Base-by-base conservation (phyloP, 371 early-diverging fungal species). In the Mortierella sp. region DNA sequence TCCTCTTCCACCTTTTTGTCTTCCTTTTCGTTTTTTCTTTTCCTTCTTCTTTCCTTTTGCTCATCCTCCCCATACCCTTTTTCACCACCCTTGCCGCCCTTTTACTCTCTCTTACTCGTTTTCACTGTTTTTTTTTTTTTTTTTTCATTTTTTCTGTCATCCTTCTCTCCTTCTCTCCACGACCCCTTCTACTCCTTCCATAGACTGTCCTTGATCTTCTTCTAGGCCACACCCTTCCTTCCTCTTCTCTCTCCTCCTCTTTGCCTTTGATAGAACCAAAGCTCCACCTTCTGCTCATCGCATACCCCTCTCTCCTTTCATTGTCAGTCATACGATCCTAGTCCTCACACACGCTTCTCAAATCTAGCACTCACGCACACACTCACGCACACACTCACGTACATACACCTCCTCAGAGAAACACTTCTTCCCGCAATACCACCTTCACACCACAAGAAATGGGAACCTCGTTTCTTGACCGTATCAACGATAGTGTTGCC, bases 401-500 rank as follows among this genome's bases (percentile, higher is more conserved):
- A n/a, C n/a, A n/a, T n/a, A n/a, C n/a, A n/a, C n/a, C n/a, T n/a
- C n/a, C n/a, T n/a, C n/a, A n/a, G n/a, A n/a, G n/a, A n/a, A 37
- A 37, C 37, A 37, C 37, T 5, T 37, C 46, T 23, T 56, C 30
- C 25, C 28, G 23, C 45, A 14, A 16, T 29, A 11, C 14, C n/a
- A 37, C 21, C 30, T 4, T 44, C 51, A 29, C 37, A 9, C 19
- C 56, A 2, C 18, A 14, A 51, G 55, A 21, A 1, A 66, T 66
- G 62, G 1, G 51, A 1, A 23, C 19, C n/a, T 63, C 64, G n/a
- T 61, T 66, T 25, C 62, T 75, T 29, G 67, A 70, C 4, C 52
- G 51, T 18, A 60, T 89, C 46, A 89, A 92, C 60, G 60, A 63
- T 16, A 53, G 47, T 19, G 84, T 90, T 11, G 91, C 91, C 26